Percentiles rank a stretch among this genome's conserved stretches.
Evolutionary conservation across 345 rosid genomes (phyloP).

Genomic region (Firmiana major): DNA sequence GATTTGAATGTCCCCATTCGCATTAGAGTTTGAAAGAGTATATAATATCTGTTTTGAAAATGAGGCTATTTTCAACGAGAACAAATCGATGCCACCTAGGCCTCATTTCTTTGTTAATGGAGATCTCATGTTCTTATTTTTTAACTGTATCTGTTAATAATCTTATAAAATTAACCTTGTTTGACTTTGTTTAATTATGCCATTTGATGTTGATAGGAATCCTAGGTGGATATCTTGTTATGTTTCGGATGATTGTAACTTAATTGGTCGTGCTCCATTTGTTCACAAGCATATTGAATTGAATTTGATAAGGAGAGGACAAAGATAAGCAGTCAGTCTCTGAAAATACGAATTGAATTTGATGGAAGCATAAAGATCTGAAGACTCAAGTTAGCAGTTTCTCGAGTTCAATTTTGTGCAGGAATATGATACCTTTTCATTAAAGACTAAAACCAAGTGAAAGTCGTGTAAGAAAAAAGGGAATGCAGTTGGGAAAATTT

Average conservation of each 20-base stretch:
- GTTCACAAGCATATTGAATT: too few relatives aligned
- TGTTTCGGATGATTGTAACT: neutral
- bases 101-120: neutral
- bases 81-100: constrained; percentile 15
- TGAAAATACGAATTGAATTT: too few relatives aligned
- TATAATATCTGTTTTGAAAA: neutral
- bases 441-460: too few relatives aligned
- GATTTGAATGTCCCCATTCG: neutral
- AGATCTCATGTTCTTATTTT: neutral
- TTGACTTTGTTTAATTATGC: constrained; percentile 1
- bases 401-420: too few relatives aligned
- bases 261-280: neutral
- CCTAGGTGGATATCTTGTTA: neutral
- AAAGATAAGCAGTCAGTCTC: too few relatives aligned
- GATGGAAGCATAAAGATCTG: too few relatives aligned
- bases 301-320: too few relatives aligned
- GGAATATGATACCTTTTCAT: too few relatives aligned
- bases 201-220: neutral
- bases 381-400: too few relatives aligned
- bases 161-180: neutral
- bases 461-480: too few relatives aligned
- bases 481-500: too few relatives aligned
- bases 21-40: neutral
- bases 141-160: neutral
- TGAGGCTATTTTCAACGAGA: neutral